A percentile compares a stretch with the other conserved stretches of the same genome.
These are phyloP conservation scores for Periglandula ipomoeae DNA, from an alignment of 2,329 filamentous ascomycete genomes.

Conservation along the genomic window DNA sequence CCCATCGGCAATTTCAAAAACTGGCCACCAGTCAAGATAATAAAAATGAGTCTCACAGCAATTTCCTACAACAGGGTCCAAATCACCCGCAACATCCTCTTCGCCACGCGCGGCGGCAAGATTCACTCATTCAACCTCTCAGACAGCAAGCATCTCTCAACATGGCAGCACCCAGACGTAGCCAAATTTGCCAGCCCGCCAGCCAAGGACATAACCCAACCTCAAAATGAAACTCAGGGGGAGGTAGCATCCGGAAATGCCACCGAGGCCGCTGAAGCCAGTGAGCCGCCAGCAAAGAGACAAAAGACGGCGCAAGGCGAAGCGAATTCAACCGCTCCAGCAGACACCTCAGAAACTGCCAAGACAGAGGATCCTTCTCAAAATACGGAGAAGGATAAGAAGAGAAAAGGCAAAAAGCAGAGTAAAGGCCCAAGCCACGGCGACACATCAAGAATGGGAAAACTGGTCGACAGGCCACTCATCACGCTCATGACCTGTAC, in stretches of 20 bases:
- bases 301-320: constrained; percentile 22
- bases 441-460: constrained; percentile 14
- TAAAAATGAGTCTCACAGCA: constrained; percentile 5
- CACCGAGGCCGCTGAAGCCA: constrained; percentile 12
- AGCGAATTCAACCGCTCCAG: constrained; percentile 8
- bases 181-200: constrained; percentile 20
- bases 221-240: constrained; percentile 6
- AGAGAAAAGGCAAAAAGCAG: constrained; percentile 22
- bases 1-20: too few species aligned
- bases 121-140: constrained; percentile 58
- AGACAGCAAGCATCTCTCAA: constrained; percentile 48
- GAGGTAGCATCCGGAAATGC: constrained; percentile 8
- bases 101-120: constrained; percentile 65
- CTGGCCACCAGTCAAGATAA: too few species aligned
- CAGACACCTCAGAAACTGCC: not conserved
- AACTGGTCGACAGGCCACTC: constrained; percentile 45
- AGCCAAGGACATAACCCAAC: constrained; percentile 14
- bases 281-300: constrained; percentile 27
- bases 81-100: constrained; percentile 46
- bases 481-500: constrained; percentile 62
- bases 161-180: constrained; percentile 48
- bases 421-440: constrained; percentile 15
- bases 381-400: constrained; percentile 6
- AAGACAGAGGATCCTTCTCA: constrained; percentile 11
- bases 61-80: constrained; percentile 59